Conservation (phyloP, 345 rosid genomes). For the Abelmoschus esculentus region DNA sequence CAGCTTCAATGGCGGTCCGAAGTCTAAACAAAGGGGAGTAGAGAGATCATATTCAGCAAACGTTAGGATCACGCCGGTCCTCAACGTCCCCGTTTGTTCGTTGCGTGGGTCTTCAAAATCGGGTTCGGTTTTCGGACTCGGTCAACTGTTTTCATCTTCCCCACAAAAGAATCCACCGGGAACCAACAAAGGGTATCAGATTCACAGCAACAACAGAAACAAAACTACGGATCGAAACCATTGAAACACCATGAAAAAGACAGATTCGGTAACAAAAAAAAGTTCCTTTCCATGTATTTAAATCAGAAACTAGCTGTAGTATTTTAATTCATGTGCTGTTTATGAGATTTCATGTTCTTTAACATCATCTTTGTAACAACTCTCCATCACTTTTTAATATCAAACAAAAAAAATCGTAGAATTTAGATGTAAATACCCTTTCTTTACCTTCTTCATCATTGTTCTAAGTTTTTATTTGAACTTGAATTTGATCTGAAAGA, state of each 20-base stretch:
- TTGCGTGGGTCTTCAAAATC: conserved; percentile 48
- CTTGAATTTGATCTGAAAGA: conserved; percentile 12
- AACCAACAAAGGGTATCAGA: conserved; percentile 20
- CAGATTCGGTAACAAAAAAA: conserved; percentile 12
- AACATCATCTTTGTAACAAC: not conserved
- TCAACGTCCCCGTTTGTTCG: conserved; percentile 63
- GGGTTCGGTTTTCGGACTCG: conserved; percentile 43
- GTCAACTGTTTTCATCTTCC: conserved; percentile 48
- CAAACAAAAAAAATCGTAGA: not conserved
- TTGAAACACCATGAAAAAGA: not conserved
- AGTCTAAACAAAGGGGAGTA: conserved; percentile 66
- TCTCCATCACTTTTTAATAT: not conserved
- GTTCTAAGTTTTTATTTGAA: not conserved
- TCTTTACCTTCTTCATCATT: not conserved
- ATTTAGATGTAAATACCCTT: not conserved
- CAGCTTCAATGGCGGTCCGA: conserved; percentile 83
- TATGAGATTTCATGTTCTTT: conserved; percentile 6
- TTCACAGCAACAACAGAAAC: conserved; percentile 14
- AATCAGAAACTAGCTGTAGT: not conserved
- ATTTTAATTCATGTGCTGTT: not conserved
- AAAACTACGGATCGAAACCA: conserved; percentile 22
- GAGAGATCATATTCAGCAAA: conserved; percentile 89
- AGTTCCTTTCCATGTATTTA: not conserved
- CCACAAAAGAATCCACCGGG: conserved; percentile 34
- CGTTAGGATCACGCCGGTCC: conserved; percentile 58